These are phyloP conservation scores for Polysphondylium violaceum DNA, from an alignment of 78 protist species.

Conservation along the genomic window DNA sequence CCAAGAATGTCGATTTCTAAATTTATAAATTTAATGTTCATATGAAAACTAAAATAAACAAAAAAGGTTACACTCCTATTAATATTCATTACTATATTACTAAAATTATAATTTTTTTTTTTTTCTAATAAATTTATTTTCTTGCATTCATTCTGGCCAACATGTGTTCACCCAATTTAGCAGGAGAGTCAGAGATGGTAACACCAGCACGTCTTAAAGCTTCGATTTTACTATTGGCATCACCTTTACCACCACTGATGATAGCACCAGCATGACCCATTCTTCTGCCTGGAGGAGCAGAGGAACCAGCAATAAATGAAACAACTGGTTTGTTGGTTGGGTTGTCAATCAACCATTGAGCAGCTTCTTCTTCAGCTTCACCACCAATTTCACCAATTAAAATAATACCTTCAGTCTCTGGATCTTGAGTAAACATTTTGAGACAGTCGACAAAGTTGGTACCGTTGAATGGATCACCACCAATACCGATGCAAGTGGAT, in stretches of 20 bases:
- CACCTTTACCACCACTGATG: constrained; percentile 98
- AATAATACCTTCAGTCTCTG: constrained; percentile 96
- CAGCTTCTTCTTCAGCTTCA: constrained; percentile 99
- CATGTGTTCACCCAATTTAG: constrained; percentile 93
- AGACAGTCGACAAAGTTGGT: constrained; percentile 98
- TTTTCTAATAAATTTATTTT: constrained; percentile 31
- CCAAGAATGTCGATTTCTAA: background rate
- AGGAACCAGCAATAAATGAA: constrained; percentile 96
- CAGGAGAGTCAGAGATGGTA: constrained; percentile 92
- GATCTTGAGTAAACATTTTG: constrained; percentile 92
- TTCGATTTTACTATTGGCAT: constrained; percentile 95
- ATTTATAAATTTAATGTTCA: background rate
- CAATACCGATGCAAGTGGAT: constrained; percentile 98
- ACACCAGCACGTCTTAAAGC: constrained; percentile 94
- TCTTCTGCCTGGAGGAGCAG: constrained; percentile 99
- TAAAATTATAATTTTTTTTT: background rate
- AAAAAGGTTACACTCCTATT: background rate
- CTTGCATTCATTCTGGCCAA: constrained; percentile 52
- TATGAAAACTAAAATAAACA: background rate
- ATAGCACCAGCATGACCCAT: constrained; percentile 99
- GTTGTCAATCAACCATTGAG: constrained; percentile 91
- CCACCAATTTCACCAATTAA: constrained; percentile 99
- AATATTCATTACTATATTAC: too few relatives aligned
- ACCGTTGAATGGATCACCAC: constrained; percentile 99
- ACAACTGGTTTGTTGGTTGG: constrained; percentile 96